These are phyloP conservation scores for Helicocarpus griseus DNA, from an alignment of 2,329 filamentous ascomycete species.

Conservation along the genomic window DNA sequence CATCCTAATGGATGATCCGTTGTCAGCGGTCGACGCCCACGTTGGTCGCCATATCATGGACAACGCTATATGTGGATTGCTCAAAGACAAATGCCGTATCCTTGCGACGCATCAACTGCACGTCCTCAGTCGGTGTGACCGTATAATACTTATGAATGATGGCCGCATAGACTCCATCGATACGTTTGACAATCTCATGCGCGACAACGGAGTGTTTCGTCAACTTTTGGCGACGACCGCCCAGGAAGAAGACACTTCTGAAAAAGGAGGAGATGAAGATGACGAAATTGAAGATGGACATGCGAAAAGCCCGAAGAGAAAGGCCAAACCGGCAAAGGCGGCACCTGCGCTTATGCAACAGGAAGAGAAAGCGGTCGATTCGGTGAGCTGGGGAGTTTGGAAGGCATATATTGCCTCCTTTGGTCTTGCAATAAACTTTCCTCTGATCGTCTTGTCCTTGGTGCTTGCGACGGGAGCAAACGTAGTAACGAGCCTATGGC, in stretches of 20 bases:
- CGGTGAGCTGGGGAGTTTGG: constrained; percentile 74
- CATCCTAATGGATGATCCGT: constrained; percentile 54
- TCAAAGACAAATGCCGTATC: constrained; percentile 82
- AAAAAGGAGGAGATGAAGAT: constrained; percentile 40
- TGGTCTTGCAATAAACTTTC: constrained; percentile 53
- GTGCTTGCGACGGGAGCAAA: constrained; percentile 71
- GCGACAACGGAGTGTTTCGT: constrained; percentile 65
- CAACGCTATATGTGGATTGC: constrained; percentile 78
- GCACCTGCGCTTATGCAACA: constrained; percentile 35
- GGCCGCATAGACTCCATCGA: constrained; percentile 77
- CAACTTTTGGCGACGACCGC: constrained; percentile 72
- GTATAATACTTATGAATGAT: constrained; percentile 86
- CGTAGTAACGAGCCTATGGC: constrained; percentile 80
- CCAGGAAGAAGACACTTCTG: constrained; percentile 45
- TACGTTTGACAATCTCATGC: constrained; percentile 83
- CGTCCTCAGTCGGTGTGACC: constrained; percentile 80
- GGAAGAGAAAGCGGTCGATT: constrained; percentile 55
- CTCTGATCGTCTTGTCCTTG: constrained; percentile 54
- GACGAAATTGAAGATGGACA: constrained; percentile 39
- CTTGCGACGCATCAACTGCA: constrained; percentile 93
- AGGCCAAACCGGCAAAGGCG: constrained; percentile 28
- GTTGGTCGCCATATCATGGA: constrained; percentile 72
- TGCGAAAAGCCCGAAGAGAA: constrained; percentile 33
- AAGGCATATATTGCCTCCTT: constrained; percentile 66
- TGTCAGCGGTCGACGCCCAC: constrained; percentile 48